phyloP scores from a whole-genome alignment of 805 yeast species.

The Yarrowia yakushimensis region DNA sequence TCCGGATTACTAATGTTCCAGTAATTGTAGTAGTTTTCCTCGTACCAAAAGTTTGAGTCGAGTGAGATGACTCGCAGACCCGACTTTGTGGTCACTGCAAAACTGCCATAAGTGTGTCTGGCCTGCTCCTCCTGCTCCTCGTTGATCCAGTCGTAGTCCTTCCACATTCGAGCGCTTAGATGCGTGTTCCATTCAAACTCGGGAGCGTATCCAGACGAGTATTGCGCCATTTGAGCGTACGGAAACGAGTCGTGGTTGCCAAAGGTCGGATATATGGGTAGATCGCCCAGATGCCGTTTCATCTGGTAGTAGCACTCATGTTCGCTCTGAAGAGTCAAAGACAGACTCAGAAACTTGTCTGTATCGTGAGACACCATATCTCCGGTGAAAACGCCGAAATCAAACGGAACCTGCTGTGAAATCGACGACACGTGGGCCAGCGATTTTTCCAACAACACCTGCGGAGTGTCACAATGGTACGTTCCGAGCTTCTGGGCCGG shows the following conservation, averaged over 20 bases:
- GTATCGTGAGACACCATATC: constrained; percentile 66
- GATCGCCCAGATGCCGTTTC: constrained; percentile 47
- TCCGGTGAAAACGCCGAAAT: constrained; percentile 67
- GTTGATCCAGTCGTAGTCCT: constrained; percentile 46
- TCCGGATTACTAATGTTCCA: constrained; percentile 50
- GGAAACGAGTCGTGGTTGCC: constrained; percentile 77
- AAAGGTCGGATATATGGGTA: constrained; percentile 59
- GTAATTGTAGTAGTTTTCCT: constrained; percentile 56
- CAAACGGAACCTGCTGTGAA: constrained; percentile 43
- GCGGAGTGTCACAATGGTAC: constrained; percentile 66
- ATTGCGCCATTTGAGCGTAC: constrained; percentile 63
- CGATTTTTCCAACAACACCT: constrained; percentile 55
- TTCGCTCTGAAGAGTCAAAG: constrained; percentile 53
- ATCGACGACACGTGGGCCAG: constrained; percentile 45
- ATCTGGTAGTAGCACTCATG: constrained; percentile 49
- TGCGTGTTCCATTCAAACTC: constrained; percentile 48
- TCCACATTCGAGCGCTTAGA: constrained; percentile 49
- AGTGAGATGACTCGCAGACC: constrained; percentile 60
- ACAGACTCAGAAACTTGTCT: constrained; percentile 43
- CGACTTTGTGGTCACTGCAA: constrained; percentile 50
- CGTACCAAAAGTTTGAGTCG: constrained; percentile 67
- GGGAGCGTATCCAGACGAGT: constrained; percentile 43
- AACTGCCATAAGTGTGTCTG: constrained; percentile 53
- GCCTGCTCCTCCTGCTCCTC: constrained; percentile 36
- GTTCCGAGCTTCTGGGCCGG: constrained; percentile 65